Evolutionary conservation across 192 early-diverging fungal species (phyloP), one percentile per base, ranked within the genome.

Genomic region (Thamnidium elegans): DNA sequence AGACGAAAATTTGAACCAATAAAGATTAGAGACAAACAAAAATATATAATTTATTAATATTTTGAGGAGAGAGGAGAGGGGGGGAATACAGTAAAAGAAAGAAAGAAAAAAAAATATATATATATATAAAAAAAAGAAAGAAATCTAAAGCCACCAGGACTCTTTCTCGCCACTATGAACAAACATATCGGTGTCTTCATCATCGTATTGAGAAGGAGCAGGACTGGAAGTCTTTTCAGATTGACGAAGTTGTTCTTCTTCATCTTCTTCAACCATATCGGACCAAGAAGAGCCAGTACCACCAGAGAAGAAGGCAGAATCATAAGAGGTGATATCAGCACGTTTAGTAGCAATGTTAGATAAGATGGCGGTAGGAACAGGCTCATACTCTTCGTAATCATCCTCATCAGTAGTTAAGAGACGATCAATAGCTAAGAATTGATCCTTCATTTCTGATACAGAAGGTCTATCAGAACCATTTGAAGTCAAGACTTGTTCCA

Each of bases 381-480:
- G 19, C 44, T 55, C 58, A 4, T 56, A 43, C 7, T 63, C 50
- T 21, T 62, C 64, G 7, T 64, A 32, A n/a, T 61, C 39, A 17
- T 64, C 61, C 6, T 58, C 63, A n/a, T 32, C 50, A 42, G 30
- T 14, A 30, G 26, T 26, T 26, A 52, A 61, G 45, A 76, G 56
- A 21, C 55, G 44, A 9, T 50, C 50, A 30, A 71, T 36, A 21
- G 43, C n/a, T 17, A 61, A 30, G 21, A 70, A 64, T 36, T 72
- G 53, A 48, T 63, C 53, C 47, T 68, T 58, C 17, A 79, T 34
- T 65, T 80, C 66, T 45, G 55, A 34, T 45, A 78, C 70, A 50
- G 73, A 65, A 14, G 55, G 55, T 9, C 84, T 79, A 31, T 78
- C 63, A 15, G 70, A 65, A n/a, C 81, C 76, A 58, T 83, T 72